These are phyloP conservation scores for Lasiodiplodia citricola DNA, from an alignment of 2,329 filamentous ascomycete genomes.

Conservation along the genomic window DNA sequence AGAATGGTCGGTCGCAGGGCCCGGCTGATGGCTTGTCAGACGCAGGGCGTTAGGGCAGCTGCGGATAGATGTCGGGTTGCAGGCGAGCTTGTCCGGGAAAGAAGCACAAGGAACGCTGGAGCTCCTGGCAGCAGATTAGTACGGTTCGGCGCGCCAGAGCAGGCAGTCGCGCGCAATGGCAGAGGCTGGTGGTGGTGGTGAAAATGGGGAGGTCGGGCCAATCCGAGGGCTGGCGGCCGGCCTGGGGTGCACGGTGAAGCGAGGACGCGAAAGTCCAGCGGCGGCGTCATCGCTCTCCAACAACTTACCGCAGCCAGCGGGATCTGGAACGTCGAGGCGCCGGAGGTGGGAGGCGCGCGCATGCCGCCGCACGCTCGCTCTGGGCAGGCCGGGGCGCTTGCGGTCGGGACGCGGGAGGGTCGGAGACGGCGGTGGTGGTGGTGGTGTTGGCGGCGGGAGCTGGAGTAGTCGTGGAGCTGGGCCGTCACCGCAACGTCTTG, in stretches of 20 bases:
- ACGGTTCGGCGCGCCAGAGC: constrained; percentile 1
- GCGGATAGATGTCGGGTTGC: constrained; percentile 2
- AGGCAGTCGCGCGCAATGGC: constrained; percentile 25
- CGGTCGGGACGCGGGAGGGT: neutral
- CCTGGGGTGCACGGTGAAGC: constrained; percentile 25
- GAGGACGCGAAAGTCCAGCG: neutral
- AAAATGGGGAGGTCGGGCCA: constrained; percentile 27
- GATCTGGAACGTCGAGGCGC: constrained; percentile 16
- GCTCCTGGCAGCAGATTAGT: constrained; percentile 20
- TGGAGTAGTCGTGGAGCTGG: constrained; percentile 11
- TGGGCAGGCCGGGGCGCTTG: constrained; percentile 7
- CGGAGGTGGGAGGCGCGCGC: constrained; percentile 15
- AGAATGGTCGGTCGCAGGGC: neutral
- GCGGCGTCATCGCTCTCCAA: constrained; percentile 8
- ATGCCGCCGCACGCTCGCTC: constrained; percentile 13
- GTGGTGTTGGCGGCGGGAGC: neutral
- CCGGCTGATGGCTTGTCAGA: constrained; percentile 12
- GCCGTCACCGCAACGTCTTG: constrained; percentile 9
- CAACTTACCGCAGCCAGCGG: constrained; percentile 16
- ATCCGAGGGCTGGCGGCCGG: constrained; percentile 22
- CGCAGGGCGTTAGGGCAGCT: neutral
- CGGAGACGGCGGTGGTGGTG: neutral
- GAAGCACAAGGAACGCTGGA: constrained; percentile 24
- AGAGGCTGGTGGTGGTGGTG: constrained; percentile 25
- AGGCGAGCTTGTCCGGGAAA: constrained; percentile 16